These are phyloP conservation scores for Sarcomyxa edulis DNA, from an alignment of 768 basidiomycete genomes.

Conservation along the genomic window DNA sequence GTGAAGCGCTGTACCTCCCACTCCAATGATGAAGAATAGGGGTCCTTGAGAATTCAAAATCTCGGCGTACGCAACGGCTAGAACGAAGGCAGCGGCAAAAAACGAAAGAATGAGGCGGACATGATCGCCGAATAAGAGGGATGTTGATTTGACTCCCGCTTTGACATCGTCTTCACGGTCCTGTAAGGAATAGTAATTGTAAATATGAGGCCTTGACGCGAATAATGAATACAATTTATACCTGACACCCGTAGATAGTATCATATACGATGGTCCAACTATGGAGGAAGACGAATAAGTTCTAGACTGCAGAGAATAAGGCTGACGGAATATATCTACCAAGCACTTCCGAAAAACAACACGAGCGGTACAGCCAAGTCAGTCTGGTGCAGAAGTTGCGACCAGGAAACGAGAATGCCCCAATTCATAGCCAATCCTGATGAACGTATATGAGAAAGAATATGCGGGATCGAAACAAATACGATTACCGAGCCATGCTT, in stretches of 20 bases:
- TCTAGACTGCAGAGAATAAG: no score
- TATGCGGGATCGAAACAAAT: background rate
- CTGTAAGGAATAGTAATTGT: conserved; percentile 49
- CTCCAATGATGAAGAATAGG: conserved; percentile 23
- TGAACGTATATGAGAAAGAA: background rate
- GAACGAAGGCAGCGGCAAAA: conserved; percentile 36
- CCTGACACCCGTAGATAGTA: conserved; percentile 10
- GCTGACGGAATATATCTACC: conserved; percentile 4
- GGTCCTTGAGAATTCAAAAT: conserved; percentile 31
- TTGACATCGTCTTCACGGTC: conserved; percentile 51
- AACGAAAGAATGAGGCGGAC: conserved; percentile 36
- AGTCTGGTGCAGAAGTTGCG: conserved; percentile 12
- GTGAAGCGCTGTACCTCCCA: conserved; percentile 13
- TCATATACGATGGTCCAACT: conserved; percentile 7
- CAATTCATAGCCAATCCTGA: conserved; percentile 22
- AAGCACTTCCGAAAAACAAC: conserved; percentile 8
- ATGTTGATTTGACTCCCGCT: conserved; percentile 52
- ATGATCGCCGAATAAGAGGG: conserved; percentile 41
- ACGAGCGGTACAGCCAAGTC: background rate
- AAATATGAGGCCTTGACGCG: conserved; percentile 40
- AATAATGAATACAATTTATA: conserved; percentile 4
- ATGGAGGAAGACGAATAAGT: no score
- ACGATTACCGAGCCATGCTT: conserved; percentile 34
- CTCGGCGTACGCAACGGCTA: conserved; percentile 32
- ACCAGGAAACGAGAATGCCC: conserved; percentile 14